Conservation (phyloP, 1,284 basidiomycete genomes). For the Leccinum huronense region DNA sequence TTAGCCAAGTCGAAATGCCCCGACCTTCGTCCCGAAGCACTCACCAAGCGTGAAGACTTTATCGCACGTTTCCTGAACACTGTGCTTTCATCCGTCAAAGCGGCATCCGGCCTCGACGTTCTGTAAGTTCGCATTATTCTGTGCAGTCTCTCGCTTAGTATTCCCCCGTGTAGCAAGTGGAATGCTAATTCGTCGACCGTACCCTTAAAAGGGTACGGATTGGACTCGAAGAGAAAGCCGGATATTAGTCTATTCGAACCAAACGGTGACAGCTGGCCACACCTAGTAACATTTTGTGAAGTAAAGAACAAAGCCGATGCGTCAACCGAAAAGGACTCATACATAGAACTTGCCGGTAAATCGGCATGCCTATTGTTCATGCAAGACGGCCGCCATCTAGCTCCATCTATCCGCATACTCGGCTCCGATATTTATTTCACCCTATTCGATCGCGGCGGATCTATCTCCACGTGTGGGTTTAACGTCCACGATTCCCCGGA, state of each 20-base stretch:
- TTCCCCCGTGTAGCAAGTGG: not conserved
- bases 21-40: no score
- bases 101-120: no score
- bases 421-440: not conserved
- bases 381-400: not conserved
- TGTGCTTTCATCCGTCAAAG: no score
- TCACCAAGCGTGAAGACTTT: no score
- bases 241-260: not conserved
- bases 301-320: not conserved
- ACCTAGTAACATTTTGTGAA: slow-evolving; percentile 1
- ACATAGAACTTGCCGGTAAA: not conserved
- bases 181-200: not conserved
- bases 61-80: no score
- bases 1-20: no score
- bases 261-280: not conserved
- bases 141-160: no score
- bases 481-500: not conserved
- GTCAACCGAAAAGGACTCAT: not conserved
- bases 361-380: not conserved
- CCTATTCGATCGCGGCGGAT: not conserved
- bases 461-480: not conserved
- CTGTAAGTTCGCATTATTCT: no score
- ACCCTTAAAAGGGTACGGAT: not conserved
- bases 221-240: not conserved
- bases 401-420: not conserved